These are phyloP conservation scores for Trifolium repens DNA, from an alignment of 306 rosid genomes.

Conservation along the genomic window DNA sequence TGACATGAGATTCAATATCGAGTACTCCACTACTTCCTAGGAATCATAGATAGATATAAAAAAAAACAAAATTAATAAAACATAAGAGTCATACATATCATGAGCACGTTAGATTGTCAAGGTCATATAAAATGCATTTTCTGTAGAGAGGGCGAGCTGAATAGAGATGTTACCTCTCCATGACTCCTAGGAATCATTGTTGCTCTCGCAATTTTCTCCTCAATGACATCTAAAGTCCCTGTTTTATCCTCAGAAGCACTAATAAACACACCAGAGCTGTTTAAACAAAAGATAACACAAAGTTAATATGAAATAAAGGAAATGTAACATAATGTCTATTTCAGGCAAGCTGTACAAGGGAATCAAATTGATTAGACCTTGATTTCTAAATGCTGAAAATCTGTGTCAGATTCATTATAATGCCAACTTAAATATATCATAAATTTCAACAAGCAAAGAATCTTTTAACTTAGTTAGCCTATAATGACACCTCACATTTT, in stretches of 20 bases:
- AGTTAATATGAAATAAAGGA: constrained; percentile 31
- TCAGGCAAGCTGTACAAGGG: constrained; percentile 17
- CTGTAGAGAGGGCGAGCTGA: not conserved
- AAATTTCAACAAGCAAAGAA: constrained; percentile 14
- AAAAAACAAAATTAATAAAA: constrained; percentile 17
- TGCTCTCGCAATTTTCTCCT: constrained; percentile 87
- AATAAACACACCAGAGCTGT: constrained; percentile 87
- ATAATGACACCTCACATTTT: constrained; percentile 1
- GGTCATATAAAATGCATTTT: constrained; percentile 23
- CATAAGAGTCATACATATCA: constrained; percentile 7
- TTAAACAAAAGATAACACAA: constrained; percentile 31
- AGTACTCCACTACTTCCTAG: not conserved
- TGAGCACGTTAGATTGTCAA: constrained; percentile 8
- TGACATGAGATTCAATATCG: not conserved
- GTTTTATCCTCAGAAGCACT: constrained; percentile 78
- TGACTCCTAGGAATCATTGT: constrained; percentile 83
- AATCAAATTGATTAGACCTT: constrained; percentile 31
- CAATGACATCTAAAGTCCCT: constrained; percentile 67
- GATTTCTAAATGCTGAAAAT: constrained; percentile 38
- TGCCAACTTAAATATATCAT: constrained; percentile 18
- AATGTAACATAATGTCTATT: constrained; percentile 30
- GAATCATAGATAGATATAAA: not conserved
- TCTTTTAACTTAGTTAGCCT: constrained; percentile 16
- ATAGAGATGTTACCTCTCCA: constrained; percentile 75
- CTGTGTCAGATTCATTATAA: constrained; percentile 21